Conservation (phyloP, 768 basidiomycete species). For the Termitomyces sp. region DNA sequence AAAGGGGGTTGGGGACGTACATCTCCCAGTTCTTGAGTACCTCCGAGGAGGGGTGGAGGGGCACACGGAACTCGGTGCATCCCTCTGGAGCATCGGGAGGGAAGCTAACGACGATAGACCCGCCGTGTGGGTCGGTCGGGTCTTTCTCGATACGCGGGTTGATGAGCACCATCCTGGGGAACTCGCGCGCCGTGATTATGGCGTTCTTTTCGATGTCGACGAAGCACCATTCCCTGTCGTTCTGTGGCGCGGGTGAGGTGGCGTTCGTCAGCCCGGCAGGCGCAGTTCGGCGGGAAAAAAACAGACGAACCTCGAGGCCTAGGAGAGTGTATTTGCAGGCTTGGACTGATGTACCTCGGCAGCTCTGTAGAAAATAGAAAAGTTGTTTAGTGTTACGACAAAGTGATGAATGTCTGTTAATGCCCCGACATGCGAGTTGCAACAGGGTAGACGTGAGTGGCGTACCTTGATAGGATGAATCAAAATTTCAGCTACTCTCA, state of each 20-base stretch:
- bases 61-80: slow-evolving; percentile 52
- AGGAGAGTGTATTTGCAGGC: slow-evolving; percentile 50
- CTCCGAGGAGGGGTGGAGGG: slow-evolving; percentile 49
- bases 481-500: slow-evolving; percentile 50
- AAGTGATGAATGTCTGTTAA: neutral
- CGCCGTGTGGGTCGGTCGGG: slow-evolving; percentile 36
- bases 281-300: neutral
- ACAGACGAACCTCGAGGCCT: slow-evolving; percentile 55
- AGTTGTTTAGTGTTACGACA: neutral
- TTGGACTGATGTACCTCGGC: slow-evolving; percentile 59
- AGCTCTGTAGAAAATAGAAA: slow-evolving; percentile 44
- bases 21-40: slow-evolving; percentile 47
- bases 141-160: slow-evolving; percentile 48
- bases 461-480: slow-evolving; percentile 66
- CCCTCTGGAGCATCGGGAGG: slow-evolving; percentile 53
- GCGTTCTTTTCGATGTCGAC: slow-evolving; percentile 47
- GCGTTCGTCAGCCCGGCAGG: neutral
- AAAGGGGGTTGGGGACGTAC: slow-evolving; percentile 32
- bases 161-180: slow-evolving; percentile 64
- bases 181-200: slow-evolving; percentile 65
- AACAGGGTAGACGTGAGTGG: too few relatives aligned
- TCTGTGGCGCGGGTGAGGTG: slow-evolving; percentile 32
- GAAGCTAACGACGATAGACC: slow-evolving; percentile 50
- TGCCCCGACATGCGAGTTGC: neutral
- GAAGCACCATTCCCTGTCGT: slow-evolving; percentile 70